These are phyloP conservation scores for Passiflora organensis DNA, from an alignment of 345 rosid genomes.

Conservation along the genomic window DNA sequence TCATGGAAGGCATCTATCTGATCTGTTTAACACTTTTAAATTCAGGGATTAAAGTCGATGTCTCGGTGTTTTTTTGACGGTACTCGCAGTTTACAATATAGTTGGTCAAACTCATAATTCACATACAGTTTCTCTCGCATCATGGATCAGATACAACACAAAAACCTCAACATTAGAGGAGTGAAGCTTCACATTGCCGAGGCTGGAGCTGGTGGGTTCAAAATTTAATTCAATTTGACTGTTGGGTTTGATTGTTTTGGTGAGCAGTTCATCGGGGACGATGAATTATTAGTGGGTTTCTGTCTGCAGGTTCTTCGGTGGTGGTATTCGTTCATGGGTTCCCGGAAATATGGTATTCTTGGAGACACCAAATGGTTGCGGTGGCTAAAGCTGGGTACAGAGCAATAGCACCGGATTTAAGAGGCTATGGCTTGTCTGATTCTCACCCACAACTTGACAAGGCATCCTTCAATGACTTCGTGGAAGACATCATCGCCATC, in stretches of 20 bases:
- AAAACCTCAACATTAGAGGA: constrained; percentile 16
- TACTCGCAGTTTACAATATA: too few species aligned
- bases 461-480: constrained; percentile 28
- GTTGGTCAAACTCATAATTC: too few species aligned
- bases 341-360: constrained; percentile 23
- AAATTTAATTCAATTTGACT: not conserved
- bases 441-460: constrained; percentile 21
- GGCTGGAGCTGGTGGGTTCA: constrained; percentile 22
- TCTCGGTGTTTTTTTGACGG: too few species aligned
- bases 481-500: constrained; percentile 28
- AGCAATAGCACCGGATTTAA: constrained; percentile 18
- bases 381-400: constrained; percentile 16
- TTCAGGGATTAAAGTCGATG: too few species aligned
- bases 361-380: constrained; percentile 24
- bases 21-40: too few species aligned
- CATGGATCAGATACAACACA: constrained; percentile 24
- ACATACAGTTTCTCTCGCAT: not conserved
- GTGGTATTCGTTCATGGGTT: constrained; percentile 20
- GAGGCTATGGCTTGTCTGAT: constrained; percentile 21
- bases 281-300: too few species aligned
- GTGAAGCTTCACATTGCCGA: constrained; percentile 30
- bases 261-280: not conserved
- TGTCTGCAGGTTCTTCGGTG: constrained; percentile 9
- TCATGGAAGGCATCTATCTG: too few species aligned
- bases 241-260: not conserved